Conservation (phyloP, 1,139 yeast species). For the Candida sp. region DNA sequence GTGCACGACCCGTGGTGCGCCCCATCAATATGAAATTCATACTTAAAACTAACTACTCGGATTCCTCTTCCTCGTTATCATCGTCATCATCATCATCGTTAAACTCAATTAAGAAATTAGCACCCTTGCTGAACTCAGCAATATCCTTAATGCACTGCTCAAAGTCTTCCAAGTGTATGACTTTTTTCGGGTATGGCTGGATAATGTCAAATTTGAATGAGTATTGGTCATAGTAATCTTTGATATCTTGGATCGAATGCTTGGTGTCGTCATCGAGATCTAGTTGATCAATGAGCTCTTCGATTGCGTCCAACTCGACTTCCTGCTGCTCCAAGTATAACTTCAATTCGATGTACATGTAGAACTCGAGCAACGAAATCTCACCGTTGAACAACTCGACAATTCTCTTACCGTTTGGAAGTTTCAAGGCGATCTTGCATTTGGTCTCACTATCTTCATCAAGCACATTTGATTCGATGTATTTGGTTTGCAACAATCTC, state of each 20-base stretch:
- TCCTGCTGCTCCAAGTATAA: constrained; percentile 22
- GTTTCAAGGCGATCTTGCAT: constrained; percentile 39
- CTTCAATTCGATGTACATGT: constrained; percentile 62
- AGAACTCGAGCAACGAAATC: constrained; percentile 61
- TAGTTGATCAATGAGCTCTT: constrained; percentile 13
- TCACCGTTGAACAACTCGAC: constrained; percentile 56
- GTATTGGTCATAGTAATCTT: constrained; percentile 26
- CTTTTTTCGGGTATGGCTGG: constrained; percentile 49
- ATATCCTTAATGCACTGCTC: constrained; percentile 22
- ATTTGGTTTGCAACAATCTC: constrained; percentile 16
- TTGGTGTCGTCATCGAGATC: constrained; percentile 11
- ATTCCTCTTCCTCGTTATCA: constrained; percentile 11
- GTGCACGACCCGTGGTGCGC: too few species aligned
- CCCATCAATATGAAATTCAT: too few species aligned
- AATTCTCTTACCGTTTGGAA: constrained; percentile 64
- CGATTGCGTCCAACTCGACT: constrained; percentile 16
- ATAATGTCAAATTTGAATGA: constrained; percentile 42
- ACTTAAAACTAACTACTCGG: neutral
- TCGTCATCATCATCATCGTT: constrained; percentile 18
- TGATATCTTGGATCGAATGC: constrained; percentile 13
- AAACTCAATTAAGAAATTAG: constrained; percentile 43
- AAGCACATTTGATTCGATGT: constrained; percentile 14
- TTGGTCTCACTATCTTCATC: constrained; percentile 12
- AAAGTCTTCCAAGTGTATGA: constrained; percentile 20
- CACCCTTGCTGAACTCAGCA: constrained; percentile 39